Conservation (phyloP, 495 filamentous ascomycete genomes). For the Podospora sp. region DNA sequence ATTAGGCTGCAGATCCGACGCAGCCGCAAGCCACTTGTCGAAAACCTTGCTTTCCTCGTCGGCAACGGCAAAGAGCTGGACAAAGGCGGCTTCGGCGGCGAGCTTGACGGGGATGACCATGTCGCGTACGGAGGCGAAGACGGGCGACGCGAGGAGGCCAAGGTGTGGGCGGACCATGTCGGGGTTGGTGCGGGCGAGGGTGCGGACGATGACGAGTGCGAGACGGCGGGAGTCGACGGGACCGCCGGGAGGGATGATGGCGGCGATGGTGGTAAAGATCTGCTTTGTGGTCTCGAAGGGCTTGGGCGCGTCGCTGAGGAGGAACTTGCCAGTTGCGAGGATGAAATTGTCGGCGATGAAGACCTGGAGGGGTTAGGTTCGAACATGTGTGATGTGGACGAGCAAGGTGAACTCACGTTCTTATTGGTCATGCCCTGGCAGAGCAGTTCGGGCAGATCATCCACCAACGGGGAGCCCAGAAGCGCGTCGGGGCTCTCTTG, state of each 20-base stretch:
- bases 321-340: conserved; percentile 92
- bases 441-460: conserved; percentile 73
- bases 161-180: conserved; percentile 81
- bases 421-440: conserved; percentile 77
- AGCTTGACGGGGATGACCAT: conserved; percentile 95
- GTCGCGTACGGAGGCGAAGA: conserved; percentile 90
- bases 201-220: conserved; percentile 86
- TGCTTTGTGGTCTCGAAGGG: conserved; percentile 71
- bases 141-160: conserved; percentile 70
- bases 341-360: conserved; percentile 88
- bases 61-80: conserved; percentile 90
- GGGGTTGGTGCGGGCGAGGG: conserved; percentile 71
- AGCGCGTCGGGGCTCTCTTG: conserved; percentile 73
- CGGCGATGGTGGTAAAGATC: conserved; percentile 74
- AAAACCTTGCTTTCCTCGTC: conserved; percentile 85
- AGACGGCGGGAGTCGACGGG: conserved; percentile 83
- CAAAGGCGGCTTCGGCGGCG: conserved; percentile 90
- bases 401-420: conserved; percentile 55
- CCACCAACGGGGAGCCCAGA: conserved; percentile 61
- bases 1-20: conserved; percentile 59
- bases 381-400: neutral
- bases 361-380: conserved; percentile 51
- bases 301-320: conserved; percentile 66
- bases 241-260: conserved; percentile 72
- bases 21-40: conserved; percentile 75